Evolutionary conservation across 495 filamentous ascomycete species (phyloP).

Genomic region (Rhypophila decipiens): DNA sequence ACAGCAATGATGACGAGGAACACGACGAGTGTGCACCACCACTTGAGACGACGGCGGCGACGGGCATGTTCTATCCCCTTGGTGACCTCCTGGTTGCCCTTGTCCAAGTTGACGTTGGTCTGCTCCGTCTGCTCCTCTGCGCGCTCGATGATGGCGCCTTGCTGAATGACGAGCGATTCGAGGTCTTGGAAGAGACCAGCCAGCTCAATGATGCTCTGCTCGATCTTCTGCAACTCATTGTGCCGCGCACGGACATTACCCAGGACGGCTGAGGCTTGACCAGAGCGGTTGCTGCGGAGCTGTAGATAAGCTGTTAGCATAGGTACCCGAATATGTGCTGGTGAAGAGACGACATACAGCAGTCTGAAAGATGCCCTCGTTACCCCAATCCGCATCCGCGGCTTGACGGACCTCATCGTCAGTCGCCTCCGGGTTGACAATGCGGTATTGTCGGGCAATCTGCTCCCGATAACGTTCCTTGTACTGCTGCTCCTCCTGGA

Average conservation of each 20-base stretch:
- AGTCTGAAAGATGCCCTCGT: constrained; percentile 70
- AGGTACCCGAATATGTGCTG: not conserved
- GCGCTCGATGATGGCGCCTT: constrained; percentile 49
- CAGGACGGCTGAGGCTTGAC: constrained; percentile 58
- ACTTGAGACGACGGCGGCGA: constrained; percentile 59
- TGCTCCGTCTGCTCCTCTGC: constrained; percentile 51
- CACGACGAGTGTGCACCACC: constrained; percentile 59
- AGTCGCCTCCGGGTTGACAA: constrained; percentile 67
- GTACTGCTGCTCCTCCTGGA: constrained; percentile 60
- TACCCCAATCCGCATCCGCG: constrained; percentile 59
- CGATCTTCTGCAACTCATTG: constrained; percentile 67
- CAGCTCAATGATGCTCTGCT: constrained; percentile 59
- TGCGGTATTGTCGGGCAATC: constrained; percentile 66
- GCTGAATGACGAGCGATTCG: constrained; percentile 56
- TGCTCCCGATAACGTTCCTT: constrained; percentile 60
- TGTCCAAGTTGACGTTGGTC: constrained; percentile 50
- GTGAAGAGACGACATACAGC: constrained; percentile 48
- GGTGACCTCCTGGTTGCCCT: constrained; percentile 55
- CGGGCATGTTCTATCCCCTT: constrained; percentile 54
- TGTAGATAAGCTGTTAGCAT: constrained; percentile 21
- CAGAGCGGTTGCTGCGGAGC: constrained; percentile 64
- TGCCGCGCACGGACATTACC: constrained; percentile 70
- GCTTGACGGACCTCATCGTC: constrained; percentile 59
- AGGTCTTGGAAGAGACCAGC: constrained; percentile 61
- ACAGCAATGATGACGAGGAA: constrained; percentile 51